phyloP scores from a whole-genome alignment of 805 yeast genomes.

The Candida schatavii region DNA sequence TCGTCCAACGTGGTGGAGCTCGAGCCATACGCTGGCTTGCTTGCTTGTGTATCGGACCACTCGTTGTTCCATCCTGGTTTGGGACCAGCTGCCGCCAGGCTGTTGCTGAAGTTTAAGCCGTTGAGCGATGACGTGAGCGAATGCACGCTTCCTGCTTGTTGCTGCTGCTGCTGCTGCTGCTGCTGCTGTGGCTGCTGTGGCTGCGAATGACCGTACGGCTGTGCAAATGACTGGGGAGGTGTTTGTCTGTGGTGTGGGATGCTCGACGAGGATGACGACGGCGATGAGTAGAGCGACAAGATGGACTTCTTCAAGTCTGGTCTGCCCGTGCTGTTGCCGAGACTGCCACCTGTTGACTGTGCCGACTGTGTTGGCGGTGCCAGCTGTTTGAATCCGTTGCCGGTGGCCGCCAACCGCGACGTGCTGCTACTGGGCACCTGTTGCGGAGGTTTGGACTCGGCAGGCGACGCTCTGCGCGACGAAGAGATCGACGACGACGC shows the following conservation, averaged over 20 bases:
- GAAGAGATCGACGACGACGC: conserved; percentile 12
- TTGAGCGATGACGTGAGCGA: conserved; percentile 22
- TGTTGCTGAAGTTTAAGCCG: conserved; percentile 14
- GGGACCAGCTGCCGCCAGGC: conserved; percentile 4
- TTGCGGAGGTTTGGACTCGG: conserved; percentile 11
- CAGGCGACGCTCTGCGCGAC: conserved; percentile 7
- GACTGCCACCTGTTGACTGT: conserved; percentile 35
- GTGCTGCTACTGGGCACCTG: conserved; percentile 2
- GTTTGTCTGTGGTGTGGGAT: conserved; percentile 9
- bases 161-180: background rate
- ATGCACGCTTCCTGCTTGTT: conserved; percentile 3
- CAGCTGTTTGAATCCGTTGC: background rate
- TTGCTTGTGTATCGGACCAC: conserved; percentile 27
- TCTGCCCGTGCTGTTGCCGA: conserved; percentile 33
- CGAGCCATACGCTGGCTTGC: conserved; percentile 9
- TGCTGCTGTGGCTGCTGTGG: conserved; percentile 1
- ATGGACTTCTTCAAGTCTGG: conserved; percentile 93
- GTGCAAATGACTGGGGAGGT: background rate
- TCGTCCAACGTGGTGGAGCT: conserved; percentile 42
- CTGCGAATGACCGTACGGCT: background rate
- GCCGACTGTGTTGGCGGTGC: conserved; percentile 26
- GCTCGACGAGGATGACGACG: conserved; percentile 46
- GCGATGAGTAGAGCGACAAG: conserved; percentile 74
- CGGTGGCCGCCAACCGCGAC: conserved; percentile 4
- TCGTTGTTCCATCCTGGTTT: conserved; percentile 27